A percentile compares a stretch with the other conserved stretches of the same genome.
These are phyloP conservation scores for Backusella liffmaniae DNA, from an alignment of 192 early-diverging fungal species.

Conservation along the genomic window DNA sequence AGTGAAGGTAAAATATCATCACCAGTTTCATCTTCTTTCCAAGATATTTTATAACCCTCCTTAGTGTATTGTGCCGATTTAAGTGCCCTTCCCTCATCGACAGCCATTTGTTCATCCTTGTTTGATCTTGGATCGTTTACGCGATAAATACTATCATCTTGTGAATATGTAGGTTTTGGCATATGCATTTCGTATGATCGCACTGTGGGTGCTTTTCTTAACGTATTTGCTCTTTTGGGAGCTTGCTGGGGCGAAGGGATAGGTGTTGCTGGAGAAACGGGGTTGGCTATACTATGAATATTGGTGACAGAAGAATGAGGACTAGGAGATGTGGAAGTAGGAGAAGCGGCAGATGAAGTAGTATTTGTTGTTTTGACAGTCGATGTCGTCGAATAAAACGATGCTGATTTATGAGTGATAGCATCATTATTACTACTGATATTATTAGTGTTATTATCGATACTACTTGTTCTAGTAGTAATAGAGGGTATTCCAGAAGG, in stretches of 20 bases:
- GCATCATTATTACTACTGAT: neutral
- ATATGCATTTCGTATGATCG: constrained; percentile 25
- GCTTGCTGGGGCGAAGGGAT: neutral
- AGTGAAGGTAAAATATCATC: constrained; percentile 31
- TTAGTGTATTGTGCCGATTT: neutral
- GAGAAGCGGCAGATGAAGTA: neutral
- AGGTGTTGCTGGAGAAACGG: neutral
- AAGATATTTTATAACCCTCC: constrained; percentile 31
- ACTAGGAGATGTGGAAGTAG: neutral
- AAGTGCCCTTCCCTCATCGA: no score
- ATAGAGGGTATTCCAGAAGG: neutral
- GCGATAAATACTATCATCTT: constrained; percentile 29
- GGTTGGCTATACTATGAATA: neutral
- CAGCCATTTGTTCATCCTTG: neutral
- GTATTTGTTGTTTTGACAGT: neutral
- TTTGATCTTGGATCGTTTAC: neutral
- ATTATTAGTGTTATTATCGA: neutral
- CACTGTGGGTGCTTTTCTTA: constrained; percentile 21
- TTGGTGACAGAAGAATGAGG: neutral
- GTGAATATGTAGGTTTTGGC: constrained; percentile 21
- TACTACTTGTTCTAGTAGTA: neutral
- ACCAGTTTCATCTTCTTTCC: constrained; percentile 33
- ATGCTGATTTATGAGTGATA: neutral
- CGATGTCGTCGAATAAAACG: neutral
- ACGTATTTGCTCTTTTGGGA: neutral